These are phyloP conservation scores for Yamadazyma dushanensis DNA, from an alignment of 1,139 yeast genomes.

Conservation along the genomic window DNA sequence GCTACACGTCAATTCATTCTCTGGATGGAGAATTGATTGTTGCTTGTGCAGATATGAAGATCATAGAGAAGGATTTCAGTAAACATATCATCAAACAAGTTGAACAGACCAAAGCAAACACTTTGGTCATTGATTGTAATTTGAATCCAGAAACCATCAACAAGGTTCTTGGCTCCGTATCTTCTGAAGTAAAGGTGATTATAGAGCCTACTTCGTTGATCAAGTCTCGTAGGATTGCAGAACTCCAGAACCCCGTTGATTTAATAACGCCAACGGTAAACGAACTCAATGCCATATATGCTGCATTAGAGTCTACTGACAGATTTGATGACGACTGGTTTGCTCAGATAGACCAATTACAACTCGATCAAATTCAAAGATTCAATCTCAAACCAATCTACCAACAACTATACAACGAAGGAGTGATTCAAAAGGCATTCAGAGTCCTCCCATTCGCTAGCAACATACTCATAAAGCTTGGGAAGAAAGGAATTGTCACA, in stretches of 20 bases:
- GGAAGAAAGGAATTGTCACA: slow-evolving; percentile 60
- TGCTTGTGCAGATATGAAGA: slow-evolving; percentile 85
- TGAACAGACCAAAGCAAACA: slow-evolving; percentile 32
- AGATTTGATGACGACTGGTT: slow-evolving; percentile 72
- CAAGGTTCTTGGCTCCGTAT: slow-evolving; percentile 30
- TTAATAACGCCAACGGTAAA: slow-evolving; percentile 67
- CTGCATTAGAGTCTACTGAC: slow-evolving; percentile 46
- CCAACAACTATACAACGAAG: slow-evolving; percentile 32
- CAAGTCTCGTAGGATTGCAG: slow-evolving; percentile 49
- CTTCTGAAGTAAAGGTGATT: slow-evolving; percentile 33
- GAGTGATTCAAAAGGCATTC: slow-evolving; percentile 67
- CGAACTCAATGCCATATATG: slow-evolving; percentile 59
- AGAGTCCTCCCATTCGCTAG: slow-evolving; percentile 73
- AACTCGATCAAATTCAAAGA: slow-evolving; percentile 44
- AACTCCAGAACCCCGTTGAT: slow-evolving; percentile 25
- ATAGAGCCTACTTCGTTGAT: slow-evolving; percentile 78
- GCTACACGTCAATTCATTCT: slow-evolving; percentile 70
- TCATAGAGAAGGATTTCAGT: slow-evolving; percentile 52
- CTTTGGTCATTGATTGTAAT: slow-evolving; percentile 70
- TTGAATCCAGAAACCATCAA: slow-evolving; percentile 45
- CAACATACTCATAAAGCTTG: slow-evolving; percentile 66
- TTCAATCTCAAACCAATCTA: slow-evolving; percentile 24
- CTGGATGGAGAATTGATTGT: slow-evolving; percentile 60
- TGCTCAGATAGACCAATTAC: slow-evolving; percentile 66
- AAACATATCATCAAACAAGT: slow-evolving; percentile 40